These are phyloP conservation scores for Ceratobasidium sp. DNA, from an alignment of 1,284 basidiomycete genomes.

Conservation along the genomic window DNA sequence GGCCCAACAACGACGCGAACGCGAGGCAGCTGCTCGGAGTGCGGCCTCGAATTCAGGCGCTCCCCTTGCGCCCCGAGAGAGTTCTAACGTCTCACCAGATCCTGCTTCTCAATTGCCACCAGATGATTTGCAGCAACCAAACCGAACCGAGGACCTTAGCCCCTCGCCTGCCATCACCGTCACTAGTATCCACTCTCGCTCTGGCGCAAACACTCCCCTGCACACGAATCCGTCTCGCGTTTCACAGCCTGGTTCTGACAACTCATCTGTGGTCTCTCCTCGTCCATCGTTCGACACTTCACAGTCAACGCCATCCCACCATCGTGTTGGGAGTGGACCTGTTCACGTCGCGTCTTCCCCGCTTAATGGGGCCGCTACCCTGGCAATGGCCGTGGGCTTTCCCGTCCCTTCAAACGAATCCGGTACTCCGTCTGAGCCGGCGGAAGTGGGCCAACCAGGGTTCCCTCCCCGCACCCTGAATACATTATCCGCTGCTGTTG, in stretches of 20 bases:
- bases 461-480: constrained; percentile 38
- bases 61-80: constrained; percentile 18
- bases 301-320: constrained; percentile 22
- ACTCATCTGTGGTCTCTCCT: constrained; percentile 20
- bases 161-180: constrained; percentile 15
- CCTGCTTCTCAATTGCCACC: constrained; percentile 33
- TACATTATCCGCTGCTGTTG: constrained; percentile 36
- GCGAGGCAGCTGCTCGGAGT: constrained; percentile 33
- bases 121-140: neutral
- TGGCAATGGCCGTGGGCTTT: constrained; percentile 44
- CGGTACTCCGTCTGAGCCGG: constrained; percentile 37
- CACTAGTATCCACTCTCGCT: constrained; percentile 9
- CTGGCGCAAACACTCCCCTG: constrained; percentile 27
- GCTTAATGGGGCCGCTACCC: constrained; percentile 39
- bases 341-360: constrained; percentile 42
- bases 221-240: neutral
- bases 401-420: constrained; percentile 43
- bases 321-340: constrained; percentile 27
- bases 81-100: constrained; percentile 26
- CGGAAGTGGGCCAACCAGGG: constrained; percentile 22
- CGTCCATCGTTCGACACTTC: constrained; percentile 27
- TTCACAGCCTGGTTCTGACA: constrained; percentile 8
- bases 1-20: constrained; percentile 41
- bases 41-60: constrained; percentile 16
- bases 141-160: neutral